phyloP scores from a whole-genome alignment of 2,329 filamentous ascomycete species.

The Plenodomus tracheiphilus region DNA sequence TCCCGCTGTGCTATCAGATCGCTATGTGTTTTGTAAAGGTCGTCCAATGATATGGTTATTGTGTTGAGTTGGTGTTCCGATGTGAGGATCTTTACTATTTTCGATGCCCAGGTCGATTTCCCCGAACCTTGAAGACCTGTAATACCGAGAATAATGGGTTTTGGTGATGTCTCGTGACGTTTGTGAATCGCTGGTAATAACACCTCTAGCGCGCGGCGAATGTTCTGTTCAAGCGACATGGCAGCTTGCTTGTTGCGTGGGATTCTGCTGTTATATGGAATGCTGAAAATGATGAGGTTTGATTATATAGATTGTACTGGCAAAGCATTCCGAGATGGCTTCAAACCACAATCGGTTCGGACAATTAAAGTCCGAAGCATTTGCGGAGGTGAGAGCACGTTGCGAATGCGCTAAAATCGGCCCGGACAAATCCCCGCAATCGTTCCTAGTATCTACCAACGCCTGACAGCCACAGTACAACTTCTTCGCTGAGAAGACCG shows the following conservation, averaged over 20 bases:
- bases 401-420: background rate
- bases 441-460: background rate
- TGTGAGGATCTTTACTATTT: conserved; percentile 32
- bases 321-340: no score
- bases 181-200: conserved; percentile 33
- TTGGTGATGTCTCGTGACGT: conserved; percentile 36
- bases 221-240: conserved; percentile 36
- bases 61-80: conserved; percentile 27
- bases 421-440: no score
- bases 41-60: conserved; percentile 63
- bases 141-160: conserved; percentile 82
- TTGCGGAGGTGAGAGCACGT: background rate
- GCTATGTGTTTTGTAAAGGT: conserved; percentile 79
- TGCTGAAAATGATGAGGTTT: background rate
- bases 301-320: no score
- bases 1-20: conserved; percentile 68
- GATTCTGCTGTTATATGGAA: background rate
- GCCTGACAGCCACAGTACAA: no score
- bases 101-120: conserved; percentile 79
- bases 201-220: conserved; percentile 30
- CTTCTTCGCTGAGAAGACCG: no score
- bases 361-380: background rate
- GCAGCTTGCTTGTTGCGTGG: background rate
- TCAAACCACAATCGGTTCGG: no score
- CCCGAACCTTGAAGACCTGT: conserved; percentile 92